Percentiles rank a stretch among this genome's conserved stretches.
These are phyloP conservation scores for Brasilioporus rufonigricans DNA, from an alignment of 768 basidiomycete genomes.

Conservation along the genomic window DNA sequence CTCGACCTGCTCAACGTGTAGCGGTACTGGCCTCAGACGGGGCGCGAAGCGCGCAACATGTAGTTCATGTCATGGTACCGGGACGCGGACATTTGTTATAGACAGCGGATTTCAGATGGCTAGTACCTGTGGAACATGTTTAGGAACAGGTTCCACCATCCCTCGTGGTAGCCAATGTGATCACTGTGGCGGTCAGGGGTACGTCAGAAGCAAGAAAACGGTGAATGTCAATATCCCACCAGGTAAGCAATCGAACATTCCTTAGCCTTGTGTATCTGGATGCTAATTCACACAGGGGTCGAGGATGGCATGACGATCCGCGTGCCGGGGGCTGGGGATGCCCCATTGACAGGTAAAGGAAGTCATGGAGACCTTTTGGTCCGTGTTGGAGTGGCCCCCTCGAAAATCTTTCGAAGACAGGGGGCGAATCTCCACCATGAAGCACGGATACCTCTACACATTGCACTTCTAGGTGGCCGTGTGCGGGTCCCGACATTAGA, in stretches of 20 bases:
- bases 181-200: conserved; percentile 82
- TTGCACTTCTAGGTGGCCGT: conserved; percentile 89
- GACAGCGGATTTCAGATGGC: conserved; percentile 97
- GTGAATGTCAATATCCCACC: conserved; percentile 83
- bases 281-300: conserved; percentile 54
- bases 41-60: conserved; percentile 85
- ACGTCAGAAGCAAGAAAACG: conserved; percentile 75
- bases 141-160: conserved; percentile 76
- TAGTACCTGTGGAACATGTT: conserved; percentile 80
- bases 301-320: conserved; percentile 94
- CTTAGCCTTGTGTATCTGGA: neutral
- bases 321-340: conserved; percentile 79
- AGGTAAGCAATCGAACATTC: conserved; percentile 47
- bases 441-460: conserved; percentile 86
- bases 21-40: conserved; percentile 80
- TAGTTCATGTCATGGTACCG: conserved; percentile 78
- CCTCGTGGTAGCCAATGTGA: conserved; percentile 78
- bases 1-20: conserved; percentile 79
- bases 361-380: conserved; percentile 82
- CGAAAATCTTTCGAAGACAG: conserved; percentile 85
- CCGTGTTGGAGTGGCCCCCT: conserved; percentile 78
- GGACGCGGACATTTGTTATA: conserved; percentile 85
- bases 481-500: conserved; percentile 93
- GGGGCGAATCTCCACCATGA: conserved; percentile 90
- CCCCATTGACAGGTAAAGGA: conserved; percentile 77